phyloP scores from a whole-genome alignment of 2,329 filamentous ascomycete genomes.

The Cadophora gregata region DNA sequence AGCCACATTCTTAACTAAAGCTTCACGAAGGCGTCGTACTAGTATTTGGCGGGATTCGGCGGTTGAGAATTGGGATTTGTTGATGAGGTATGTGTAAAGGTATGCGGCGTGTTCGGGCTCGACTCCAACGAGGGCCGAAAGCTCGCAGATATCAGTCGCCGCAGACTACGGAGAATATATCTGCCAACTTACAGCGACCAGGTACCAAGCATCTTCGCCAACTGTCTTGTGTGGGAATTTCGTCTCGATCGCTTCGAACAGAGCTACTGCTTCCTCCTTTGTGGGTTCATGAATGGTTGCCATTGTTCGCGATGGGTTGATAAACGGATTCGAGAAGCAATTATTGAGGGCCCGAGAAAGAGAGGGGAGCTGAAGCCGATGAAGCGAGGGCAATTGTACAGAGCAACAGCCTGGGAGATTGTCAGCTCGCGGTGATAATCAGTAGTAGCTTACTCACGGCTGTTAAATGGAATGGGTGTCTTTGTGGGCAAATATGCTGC shows the following conservation, averaged over 20 bases:
- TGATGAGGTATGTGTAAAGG: slow-evolving; percentile 62
- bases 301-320: slow-evolving; percentile 24
- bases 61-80: slow-evolving; percentile 52
- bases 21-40: slow-evolving; percentile 60
- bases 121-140: slow-evolving; percentile 49
- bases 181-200: slow-evolving; percentile 46
- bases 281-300: slow-evolving; percentile 43
- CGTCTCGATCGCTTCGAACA: slow-evolving; percentile 51
- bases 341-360: too few relatives aligned
- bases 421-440: background rate
- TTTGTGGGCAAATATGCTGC: background rate
- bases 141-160: slow-evolving; percentile 44
- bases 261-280: slow-evolving; percentile 46
- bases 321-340: background rate
- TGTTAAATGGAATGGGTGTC: background rate
- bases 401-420: background rate
- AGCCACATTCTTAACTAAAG: slow-evolving; percentile 61
- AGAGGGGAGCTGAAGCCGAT: background rate
- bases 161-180: background rate
- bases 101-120: slow-evolving; percentile 57
- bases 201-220: slow-evolving; percentile 54
- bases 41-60: slow-evolving; percentile 53
- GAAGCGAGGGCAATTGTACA: background rate
- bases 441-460: background rate
- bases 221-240: slow-evolving; percentile 50